Evolutionary conservation across 768 basidiomycete species (phyloP).

Genomic region (Suillus spraguei): DNA sequence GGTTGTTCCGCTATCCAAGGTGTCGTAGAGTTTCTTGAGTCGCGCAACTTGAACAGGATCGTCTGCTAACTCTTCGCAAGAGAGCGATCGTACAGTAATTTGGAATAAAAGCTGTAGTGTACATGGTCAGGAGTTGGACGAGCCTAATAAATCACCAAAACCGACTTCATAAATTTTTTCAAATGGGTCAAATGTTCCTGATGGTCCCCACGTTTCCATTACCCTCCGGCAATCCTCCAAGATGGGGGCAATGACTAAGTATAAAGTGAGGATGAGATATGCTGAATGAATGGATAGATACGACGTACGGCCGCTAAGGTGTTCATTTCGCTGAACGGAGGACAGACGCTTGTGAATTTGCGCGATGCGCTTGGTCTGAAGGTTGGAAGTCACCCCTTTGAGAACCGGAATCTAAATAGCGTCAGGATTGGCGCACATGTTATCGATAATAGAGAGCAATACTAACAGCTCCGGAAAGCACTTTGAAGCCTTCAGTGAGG

Average conservation of each 20-base stretch:
- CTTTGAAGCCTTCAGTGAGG: conserved; percentile 78
- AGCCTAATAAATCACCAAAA: conserved; percentile 15
- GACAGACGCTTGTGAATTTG: conserved; percentile 74
- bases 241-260: conserved; percentile 63
- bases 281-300: conserved; percentile 6
- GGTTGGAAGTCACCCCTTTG: conserved; percentile 71
- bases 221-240: conserved; percentile 62
- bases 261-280: neutral
- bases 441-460: neutral
- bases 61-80: conserved; percentile 70
- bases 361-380: conserved; percentile 60
- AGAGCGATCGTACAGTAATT: conserved; percentile 66
- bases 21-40: conserved; percentile 67
- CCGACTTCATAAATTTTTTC: conserved; percentile 67
- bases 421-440: conserved; percentile 21
- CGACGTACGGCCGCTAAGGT: conserved; percentile 58
- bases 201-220: conserved; percentile 66
- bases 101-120: conserved; percentile 65
- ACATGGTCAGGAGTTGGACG: conserved; percentile 17
- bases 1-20: conserved; percentile 69
- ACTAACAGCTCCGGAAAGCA: conserved; percentile 77
- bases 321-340: conserved; percentile 61
- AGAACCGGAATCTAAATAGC: conserved; percentile 69
- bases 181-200: conserved; percentile 72
- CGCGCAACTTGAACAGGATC: conserved; percentile 61